Evolutionary conservation across 768 basidiomycete species (phyloP).

Genomic region (Cantharellus anzutake): DNA sequence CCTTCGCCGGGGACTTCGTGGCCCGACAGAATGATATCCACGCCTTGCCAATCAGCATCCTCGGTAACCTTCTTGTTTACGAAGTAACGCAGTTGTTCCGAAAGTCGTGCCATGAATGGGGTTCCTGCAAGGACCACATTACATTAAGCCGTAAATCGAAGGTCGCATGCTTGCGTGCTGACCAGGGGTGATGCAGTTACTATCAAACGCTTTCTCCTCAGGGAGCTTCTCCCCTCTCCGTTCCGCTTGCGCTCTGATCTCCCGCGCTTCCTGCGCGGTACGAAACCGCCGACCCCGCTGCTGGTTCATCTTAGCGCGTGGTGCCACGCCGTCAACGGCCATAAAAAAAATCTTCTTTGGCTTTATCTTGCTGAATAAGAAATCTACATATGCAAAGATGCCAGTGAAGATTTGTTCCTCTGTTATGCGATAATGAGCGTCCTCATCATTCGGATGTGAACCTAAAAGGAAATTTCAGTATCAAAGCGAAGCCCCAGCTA

Average conservation of each 20-base stretch:
- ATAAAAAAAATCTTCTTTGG: slow-evolving; percentile 97
- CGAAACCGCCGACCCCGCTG: slow-evolving; percentile 86
- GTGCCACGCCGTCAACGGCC: slow-evolving; percentile 96
- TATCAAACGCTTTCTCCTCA: slow-evolving; percentile 90
- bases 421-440: slow-evolving; percentile 85
- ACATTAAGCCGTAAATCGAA: neutral
- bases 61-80: slow-evolving; percentile 96
- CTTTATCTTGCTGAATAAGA: slow-evolving; percentile 91
- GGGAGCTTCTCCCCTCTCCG: slow-evolving; percentile 82
- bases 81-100: slow-evolving; percentile 84
- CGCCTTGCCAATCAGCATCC: slow-evolving; percentile 85
- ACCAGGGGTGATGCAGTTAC: slow-evolving; percentile 98
- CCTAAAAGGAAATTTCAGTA: slow-evolving; percentile 21
- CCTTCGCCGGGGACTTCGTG: slow-evolving; percentile 99
- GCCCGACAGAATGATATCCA: slow-evolving; percentile 86
- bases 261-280: slow-evolving; percentile 82
- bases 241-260: slow-evolving; percentile 71
- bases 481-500: neutral
- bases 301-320: slow-evolving; percentile 98
- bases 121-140: slow-evolving; percentile 37
- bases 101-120: slow-evolving; percentile 86
- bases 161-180: slow-evolving; percentile 12
- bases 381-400: slow-evolving; percentile 93
- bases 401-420: slow-evolving; percentile 97
- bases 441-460: slow-evolving; percentile 93